phyloP scores from a whole-genome alignment of 257 asterid genomes.

The Plantago ovata region DNA sequence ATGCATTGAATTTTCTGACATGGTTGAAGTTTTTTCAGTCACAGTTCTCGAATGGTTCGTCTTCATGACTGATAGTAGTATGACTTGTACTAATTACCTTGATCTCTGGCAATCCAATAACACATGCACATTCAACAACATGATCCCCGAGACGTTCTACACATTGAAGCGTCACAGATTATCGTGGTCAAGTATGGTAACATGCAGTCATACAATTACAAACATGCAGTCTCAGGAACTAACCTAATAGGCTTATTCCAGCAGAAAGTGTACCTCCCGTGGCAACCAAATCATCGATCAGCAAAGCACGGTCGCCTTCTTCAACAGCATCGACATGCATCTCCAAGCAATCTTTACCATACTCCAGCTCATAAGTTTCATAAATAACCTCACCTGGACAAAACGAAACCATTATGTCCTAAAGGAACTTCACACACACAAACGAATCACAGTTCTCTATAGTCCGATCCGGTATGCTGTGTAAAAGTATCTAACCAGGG shows the following conservation, averaged over 20 bases:
- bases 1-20: no score
- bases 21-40: no score
- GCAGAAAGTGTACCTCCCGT: conserved; percentile 92
- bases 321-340: conserved; percentile 74
- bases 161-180: conserved; percentile 1
- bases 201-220: no score
- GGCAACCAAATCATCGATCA: conserved; percentile 85
- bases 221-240: conserved; percentile 7
- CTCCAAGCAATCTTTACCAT: conserved; percentile 79
- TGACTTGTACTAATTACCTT: no score
- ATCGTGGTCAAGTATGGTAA: not conserved
- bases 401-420: conserved; percentile 3
- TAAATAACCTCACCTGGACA: conserved; percentile 65
- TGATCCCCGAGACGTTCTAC: conserved; percentile 68
- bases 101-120: conserved; percentile 72
- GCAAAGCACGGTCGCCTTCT: conserved; percentile 60
- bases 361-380: conserved; percentile 79
- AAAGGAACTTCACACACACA: not conserved
- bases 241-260: conserved; percentile 77
- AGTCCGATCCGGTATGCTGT: no score
- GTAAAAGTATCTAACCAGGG: no score
- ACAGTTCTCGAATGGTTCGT: no score
- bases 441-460: not conserved
- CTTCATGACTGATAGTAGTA: no score
- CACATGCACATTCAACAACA: conserved; percentile 89